A percentile compares a stretch with the other conserved stretches of the same genome.
Evolutionary conservation across 1,284 basidiomycete genomes (phyloP).

Genomic region (Boletus semigastroideus): DNA sequence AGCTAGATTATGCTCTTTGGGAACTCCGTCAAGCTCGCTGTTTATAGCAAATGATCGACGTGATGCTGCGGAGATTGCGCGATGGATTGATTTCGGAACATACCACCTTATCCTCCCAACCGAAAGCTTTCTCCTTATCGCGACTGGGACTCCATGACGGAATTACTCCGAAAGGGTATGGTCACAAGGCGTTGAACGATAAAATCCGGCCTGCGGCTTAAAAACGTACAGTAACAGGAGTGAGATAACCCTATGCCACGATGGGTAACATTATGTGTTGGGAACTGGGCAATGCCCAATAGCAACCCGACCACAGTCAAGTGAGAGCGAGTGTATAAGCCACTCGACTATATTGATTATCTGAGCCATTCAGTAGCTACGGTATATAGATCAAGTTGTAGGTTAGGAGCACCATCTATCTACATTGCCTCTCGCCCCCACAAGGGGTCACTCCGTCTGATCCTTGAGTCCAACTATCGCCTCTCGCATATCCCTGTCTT

Average conservation of each 20-base stretch:
- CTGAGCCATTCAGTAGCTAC: too few species aligned
- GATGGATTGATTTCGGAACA: slow-evolving; percentile 3
- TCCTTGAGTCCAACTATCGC: too few species aligned
- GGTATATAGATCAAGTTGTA: too few species aligned
- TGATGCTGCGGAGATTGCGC: slow-evolving; percentile 17
- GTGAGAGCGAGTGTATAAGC: too few species aligned
- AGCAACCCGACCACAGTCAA: too few species aligned
- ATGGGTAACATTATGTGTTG: slow-evolving; percentile 2
- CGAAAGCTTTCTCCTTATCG: slow-evolving; percentile 25
- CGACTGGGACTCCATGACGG: slow-evolving; percentile 2
- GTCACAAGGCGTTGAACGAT: not conserved
- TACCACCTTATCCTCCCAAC: slow-evolving; percentile 26
- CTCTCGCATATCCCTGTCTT: too few species aligned
- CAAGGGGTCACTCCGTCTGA: too few species aligned
- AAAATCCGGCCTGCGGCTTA: not conserved
- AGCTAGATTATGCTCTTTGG: slow-evolving; percentile 13
- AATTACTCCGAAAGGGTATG: slow-evolving; percentile 2
- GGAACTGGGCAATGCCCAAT: too few species aligned
- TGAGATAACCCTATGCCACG: slow-evolving; percentile 3
- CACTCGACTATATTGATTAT: too few species aligned
- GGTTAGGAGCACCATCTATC: too few species aligned
- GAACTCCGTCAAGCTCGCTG: not conserved
- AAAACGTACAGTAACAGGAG: not conserved
- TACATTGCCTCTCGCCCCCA: too few species aligned
- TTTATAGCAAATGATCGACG: slow-evolving; percentile 9